Evolutionary conservation across 169 alveolate genomes (phyloP).

Genomic region (Amoebophrya sp.): DNA sequence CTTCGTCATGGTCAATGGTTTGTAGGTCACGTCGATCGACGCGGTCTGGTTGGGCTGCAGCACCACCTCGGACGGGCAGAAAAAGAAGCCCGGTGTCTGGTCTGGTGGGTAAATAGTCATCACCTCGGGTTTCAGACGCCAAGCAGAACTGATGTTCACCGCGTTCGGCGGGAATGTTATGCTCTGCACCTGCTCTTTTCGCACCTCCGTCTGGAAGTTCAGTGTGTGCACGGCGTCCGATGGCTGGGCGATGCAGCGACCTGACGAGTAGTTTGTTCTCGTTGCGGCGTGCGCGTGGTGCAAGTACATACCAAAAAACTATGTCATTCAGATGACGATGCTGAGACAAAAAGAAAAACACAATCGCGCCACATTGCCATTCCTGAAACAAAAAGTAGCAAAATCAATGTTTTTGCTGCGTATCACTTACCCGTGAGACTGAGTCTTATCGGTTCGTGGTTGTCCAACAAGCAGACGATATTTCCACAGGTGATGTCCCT

Average conservation of each 20-base stretch:
- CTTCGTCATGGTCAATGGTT: conserved; percentile 51
- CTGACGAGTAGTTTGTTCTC: neutral
- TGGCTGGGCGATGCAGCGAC: neutral
- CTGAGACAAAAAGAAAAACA: conserved; percentile 21
- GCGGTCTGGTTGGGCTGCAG: conserved; percentile 42
- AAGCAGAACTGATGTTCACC: neutral
- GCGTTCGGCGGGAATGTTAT: conserved; percentile 32
- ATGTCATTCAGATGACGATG: neutral
- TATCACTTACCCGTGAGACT: neutral
- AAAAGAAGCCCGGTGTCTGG: neutral
- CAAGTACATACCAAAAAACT: neutral
- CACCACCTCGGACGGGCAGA: conserved; percentile 46
- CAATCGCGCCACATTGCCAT: too few relatives aligned
- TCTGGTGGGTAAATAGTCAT: neutral
- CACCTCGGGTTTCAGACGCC: conserved; percentile 22
- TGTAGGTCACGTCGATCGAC: conserved; percentile 41
- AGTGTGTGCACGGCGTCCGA: neutral
- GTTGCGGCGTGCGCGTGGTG: neutral
- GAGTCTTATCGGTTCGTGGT: neutral
- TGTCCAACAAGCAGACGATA: neutral
- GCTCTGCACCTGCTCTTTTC: neutral
- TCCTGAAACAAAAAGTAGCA: too few relatives aligned
- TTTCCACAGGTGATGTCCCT: neutral
- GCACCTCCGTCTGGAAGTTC: neutral
- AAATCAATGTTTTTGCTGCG: too few relatives aligned